These are phyloP conservation scores for Ceratobasidium sp. DNA, from an alignment of 1,284 basidiomycete genomes.

Conservation along the genomic window DNA sequence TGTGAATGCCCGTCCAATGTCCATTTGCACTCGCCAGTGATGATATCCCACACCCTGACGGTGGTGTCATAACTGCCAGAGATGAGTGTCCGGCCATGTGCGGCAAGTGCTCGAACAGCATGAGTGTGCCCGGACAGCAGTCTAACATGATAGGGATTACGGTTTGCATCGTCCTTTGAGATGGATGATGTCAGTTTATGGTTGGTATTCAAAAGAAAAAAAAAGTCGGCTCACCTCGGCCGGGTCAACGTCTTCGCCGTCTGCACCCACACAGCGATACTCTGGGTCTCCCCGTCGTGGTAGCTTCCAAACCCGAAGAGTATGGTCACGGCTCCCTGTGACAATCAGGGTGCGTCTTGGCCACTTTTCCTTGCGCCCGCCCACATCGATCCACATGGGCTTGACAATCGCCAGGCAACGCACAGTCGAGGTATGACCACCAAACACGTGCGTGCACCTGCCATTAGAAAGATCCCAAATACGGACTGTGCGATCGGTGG, in stretches of 20 bases:
- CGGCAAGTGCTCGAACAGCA: slow-evolving; percentile 90
- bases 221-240: slow-evolving; percentile 53
- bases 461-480: slow-evolving; percentile 87
- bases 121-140: slow-evolving; percentile 86
- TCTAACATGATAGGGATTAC: slow-evolving; percentile 88
- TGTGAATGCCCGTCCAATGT: slow-evolving; percentile 84
- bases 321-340: slow-evolving; percentile 89
- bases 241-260: slow-evolving; percentile 69
- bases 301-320: slow-evolving; percentile 84
- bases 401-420: slow-evolving; percentile 88
- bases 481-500: slow-evolving; percentile 90
- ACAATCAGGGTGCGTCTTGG: slow-evolving; percentile 69
- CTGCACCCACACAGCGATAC: slow-evolving; percentile 71
- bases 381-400: slow-evolving; percentile 75
- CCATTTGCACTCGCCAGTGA: slow-evolving; percentile 83
- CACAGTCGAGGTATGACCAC: slow-evolving; percentile 92
- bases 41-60: slow-evolving; percentile 92
- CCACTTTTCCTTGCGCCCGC: slow-evolving; percentile 63
- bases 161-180: slow-evolving; percentile 68
- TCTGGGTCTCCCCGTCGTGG: slow-evolving; percentile 78
- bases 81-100: slow-evolving; percentile 83
- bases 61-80: slow-evolving; percentile 95
- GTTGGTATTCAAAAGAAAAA: slow-evolving; percentile 12
- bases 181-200: slow-evolving; percentile 3
- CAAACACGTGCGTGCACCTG: slow-evolving; percentile 85